A percentile compares a stretch with the other conserved stretches of the same genome.
Evolutionary conservation across 2,329 filamentous ascomycete genomes (phyloP).

Genomic region (Onygenales sp.): DNA sequence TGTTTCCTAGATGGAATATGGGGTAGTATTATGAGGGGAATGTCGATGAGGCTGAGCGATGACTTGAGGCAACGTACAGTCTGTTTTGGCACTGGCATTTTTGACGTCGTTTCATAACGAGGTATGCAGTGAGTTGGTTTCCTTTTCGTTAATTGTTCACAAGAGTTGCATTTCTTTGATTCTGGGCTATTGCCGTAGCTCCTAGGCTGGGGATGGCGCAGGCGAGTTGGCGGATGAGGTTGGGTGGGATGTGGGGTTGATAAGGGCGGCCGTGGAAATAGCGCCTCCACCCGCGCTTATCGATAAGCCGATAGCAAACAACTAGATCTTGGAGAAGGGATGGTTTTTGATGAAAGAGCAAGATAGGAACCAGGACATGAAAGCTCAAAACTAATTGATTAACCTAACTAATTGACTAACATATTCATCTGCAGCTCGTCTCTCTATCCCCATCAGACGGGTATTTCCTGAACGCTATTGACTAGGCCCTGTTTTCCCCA

Average conservation of each 20-base stretch:
- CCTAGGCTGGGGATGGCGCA: neutral
- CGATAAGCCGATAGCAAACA: neutral
- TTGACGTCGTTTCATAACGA: neutral
- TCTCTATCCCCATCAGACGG: too few species aligned
- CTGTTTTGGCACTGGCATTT: conserved; percentile 13
- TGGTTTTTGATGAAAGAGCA: too few species aligned
- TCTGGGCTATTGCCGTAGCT: neutral
- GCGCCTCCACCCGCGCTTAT: neutral
- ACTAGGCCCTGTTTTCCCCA: too few species aligned
- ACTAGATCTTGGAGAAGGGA: too few species aligned
- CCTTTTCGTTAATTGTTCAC: neutral
- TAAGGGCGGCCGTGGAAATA: neutral
- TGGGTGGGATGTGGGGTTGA: neutral
- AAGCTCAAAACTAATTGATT: too few species aligned
- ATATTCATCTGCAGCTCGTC: too few species aligned
- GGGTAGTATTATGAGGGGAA: neutral
- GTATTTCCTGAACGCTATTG: too few species aligned
- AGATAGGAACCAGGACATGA: too few species aligned
- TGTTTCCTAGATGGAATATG: neutral
- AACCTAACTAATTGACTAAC: too few species aligned
- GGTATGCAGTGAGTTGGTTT: neutral
- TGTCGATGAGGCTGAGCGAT: neutral
- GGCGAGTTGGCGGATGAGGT: neutral
- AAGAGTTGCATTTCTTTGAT: neutral
- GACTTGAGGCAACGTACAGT: conserved; percentile 7